These are phyloP conservation scores for Heritiera fomes DNA, from an alignment of 345 rosid genomes.

Conservation along the genomic window DNA sequence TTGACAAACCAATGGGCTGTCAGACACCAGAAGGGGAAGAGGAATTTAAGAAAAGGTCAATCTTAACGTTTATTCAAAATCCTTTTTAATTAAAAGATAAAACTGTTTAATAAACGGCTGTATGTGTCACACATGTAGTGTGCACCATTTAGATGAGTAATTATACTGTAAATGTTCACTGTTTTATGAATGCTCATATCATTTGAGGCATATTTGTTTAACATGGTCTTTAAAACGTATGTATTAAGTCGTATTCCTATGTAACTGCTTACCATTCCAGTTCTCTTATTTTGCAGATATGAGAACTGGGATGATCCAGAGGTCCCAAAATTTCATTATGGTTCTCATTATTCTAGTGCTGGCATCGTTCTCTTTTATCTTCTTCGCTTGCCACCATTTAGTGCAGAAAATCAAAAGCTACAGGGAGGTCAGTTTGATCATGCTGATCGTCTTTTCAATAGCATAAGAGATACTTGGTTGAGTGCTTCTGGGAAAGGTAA, in stretches of 20 bases:
- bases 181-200: constrained; percentile 11
- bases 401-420: constrained; percentile 95
- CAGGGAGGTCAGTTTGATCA: constrained; percentile 99
- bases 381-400: constrained; percentile 95
- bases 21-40: constrained; percentile 96
- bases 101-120: not conserved
- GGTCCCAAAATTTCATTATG: constrained; percentile 99
- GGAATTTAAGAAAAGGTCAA: constrained; percentile 93
- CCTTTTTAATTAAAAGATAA: not conserved
- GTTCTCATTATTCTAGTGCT: constrained; percentile 99
- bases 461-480: constrained; percentile 89
- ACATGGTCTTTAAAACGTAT: not conserved
- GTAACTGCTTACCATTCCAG: constrained; percentile 1
- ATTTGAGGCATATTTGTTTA: constrained; percentile 2
- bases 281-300: constrained; percentile 53
- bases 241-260: not conserved
- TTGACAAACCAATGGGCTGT: constrained; percentile 99
- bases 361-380: constrained; percentile 98
- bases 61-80: constrained; percentile 7
- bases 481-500: constrained; percentile 99
- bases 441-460: constrained; percentile 97
- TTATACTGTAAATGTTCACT: not conserved
- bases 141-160: not conserved
- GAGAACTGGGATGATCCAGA: constrained; percentile 99
- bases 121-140: not conserved